Evolutionary conservation across 257 asterid species (phyloP).

Genomic region (Thymus mandschuricus): DNA sequence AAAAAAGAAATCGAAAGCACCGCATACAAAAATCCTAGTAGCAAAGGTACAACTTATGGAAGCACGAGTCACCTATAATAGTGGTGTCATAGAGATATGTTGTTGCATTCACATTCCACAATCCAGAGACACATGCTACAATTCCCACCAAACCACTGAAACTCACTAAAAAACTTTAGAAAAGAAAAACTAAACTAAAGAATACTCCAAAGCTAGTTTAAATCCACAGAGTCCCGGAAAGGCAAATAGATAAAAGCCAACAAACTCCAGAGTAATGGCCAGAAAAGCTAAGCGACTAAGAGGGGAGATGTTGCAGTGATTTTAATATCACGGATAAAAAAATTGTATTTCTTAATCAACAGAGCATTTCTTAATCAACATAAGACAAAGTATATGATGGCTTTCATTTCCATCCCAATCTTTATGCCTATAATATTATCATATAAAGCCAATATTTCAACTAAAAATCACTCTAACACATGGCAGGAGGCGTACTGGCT

Average conservation of each 20-base stretch:
- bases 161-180: neutral
- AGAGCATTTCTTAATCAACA: constrained; percentile 2
- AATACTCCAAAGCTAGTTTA: neutral
- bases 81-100: neutral
- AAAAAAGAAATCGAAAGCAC: neutral
- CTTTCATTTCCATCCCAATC: constrained; percentile 11
- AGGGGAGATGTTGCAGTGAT: constrained; percentile 9
- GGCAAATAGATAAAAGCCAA: too few relatives aligned
- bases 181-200: neutral
- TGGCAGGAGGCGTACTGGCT: constrained; percentile 66
- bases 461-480: constrained; percentile 14
- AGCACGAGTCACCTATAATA: constrained; percentile 8
- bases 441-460: constrained; percentile 20
- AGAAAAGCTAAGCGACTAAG: neutral
- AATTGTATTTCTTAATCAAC: constrained; percentile 4
- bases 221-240: neutral
- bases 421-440: constrained; percentile 2
- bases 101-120: constrained; percentile 2
- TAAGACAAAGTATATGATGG: constrained; percentile 14
- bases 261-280: neutral
- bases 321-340: neutral
- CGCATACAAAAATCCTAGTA: neutral
- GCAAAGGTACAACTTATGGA: neutral
- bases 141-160: neutral
- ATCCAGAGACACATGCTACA: neutral